Percentiles rank a stretch among this genome's conserved stretches.
These are phyloP conservation scores for Cytidiella melzeri DNA, from an alignment of 768 basidiomycete genomes.

Conservation along the genomic window DNA sequence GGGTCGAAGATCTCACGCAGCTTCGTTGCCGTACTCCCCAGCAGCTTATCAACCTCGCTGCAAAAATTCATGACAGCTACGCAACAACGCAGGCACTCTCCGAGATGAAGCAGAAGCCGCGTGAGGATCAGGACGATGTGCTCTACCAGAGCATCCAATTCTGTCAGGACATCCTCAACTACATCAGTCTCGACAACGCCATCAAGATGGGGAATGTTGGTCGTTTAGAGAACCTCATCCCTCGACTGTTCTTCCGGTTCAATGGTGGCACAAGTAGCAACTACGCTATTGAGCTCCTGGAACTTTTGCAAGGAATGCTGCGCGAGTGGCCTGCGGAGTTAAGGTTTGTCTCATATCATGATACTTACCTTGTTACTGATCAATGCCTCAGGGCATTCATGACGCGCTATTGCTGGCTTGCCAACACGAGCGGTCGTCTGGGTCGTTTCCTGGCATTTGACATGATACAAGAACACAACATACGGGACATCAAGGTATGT, in stretches of 20 bases:
- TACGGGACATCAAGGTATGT: constrained; percentile 1
- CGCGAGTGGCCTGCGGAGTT: constrained; percentile 23
- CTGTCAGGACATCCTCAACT: constrained; percentile 27
- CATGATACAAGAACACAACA: constrained; percentile 1
- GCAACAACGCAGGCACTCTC: constrained; percentile 29
- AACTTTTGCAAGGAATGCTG: constrained; percentile 23
- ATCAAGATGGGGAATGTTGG: constrained; percentile 29
- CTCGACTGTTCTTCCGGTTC: constrained; percentile 21
- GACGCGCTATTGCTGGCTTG: constrained; percentile 14
- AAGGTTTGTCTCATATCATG: constrained; percentile 7
- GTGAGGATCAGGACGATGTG: constrained; percentile 22
- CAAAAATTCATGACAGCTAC: constrained; percentile 19
- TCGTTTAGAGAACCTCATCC: constrained; percentile 20
- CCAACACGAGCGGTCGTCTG: constrained; percentile 1
- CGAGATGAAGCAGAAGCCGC: constrained; percentile 7
- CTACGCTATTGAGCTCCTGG: constrained; percentile 23
- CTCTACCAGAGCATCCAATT: constrained; percentile 27
- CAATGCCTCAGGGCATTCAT: neutral
- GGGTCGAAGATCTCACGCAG: constrained; percentile 21
- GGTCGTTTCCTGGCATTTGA: neutral
- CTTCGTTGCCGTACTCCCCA: constrained; percentile 23
- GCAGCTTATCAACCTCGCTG: constrained; percentile 23
- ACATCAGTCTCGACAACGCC: constrained; percentile 29
- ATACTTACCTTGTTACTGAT: neutral
- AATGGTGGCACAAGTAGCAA: constrained; percentile 22